Evolutionary conservation across 2,329 filamentous ascomycete species (phyloP).

Genomic region (Aspergillus clavatus): DNA sequence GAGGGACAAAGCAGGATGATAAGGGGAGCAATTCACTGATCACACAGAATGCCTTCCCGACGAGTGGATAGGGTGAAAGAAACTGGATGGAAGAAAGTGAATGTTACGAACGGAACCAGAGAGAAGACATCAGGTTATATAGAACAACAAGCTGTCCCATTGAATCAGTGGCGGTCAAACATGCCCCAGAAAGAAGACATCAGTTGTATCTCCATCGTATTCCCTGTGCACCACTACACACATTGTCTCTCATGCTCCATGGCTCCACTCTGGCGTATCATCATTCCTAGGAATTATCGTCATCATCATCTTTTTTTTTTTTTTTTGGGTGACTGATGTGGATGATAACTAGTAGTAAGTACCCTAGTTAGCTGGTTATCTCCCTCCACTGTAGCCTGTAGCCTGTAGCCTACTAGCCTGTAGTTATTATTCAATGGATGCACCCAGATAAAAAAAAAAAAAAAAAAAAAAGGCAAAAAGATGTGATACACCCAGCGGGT

Average conservation of each 20-base stretch:
- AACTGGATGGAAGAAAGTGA: conserved; percentile 1
- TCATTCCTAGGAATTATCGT: conserved; percentile 40
- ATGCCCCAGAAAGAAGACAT: conserved; percentile 3
- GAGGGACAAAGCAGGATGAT: background rate
- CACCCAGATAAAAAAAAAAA: too few relatives aligned
- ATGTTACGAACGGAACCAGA: conserved; percentile 5
- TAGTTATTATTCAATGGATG: too few relatives aligned
- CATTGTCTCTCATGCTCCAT: background rate
- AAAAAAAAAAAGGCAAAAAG: background rate
- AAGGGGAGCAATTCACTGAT: background rate
- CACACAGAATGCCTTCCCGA: background rate
- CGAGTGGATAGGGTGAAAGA: background rate
- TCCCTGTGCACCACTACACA: background rate
- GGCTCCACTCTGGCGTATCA: conserved; percentile 28
- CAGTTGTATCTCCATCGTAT: background rate
- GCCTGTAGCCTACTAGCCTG: too few relatives aligned
- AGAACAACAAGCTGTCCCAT: conserved; percentile 4
- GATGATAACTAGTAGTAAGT: background rate
- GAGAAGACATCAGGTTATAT: conserved; percentile 4
- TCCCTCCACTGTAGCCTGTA: too few relatives aligned
- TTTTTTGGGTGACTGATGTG: conserved; percentile 2
- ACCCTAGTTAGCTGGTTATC: too few relatives aligned
- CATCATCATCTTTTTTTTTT: too few relatives aligned
- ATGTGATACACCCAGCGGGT: conserved; percentile 5
- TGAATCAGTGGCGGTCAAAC: conserved; percentile 15